A percentile compares a stretch with the other conserved stretches of the same genome.
These are phyloP conservation scores for Raddia distichophylla DNA, from an alignment of 176 grass and related monocot genomes.

Conservation along the genomic window DNA sequence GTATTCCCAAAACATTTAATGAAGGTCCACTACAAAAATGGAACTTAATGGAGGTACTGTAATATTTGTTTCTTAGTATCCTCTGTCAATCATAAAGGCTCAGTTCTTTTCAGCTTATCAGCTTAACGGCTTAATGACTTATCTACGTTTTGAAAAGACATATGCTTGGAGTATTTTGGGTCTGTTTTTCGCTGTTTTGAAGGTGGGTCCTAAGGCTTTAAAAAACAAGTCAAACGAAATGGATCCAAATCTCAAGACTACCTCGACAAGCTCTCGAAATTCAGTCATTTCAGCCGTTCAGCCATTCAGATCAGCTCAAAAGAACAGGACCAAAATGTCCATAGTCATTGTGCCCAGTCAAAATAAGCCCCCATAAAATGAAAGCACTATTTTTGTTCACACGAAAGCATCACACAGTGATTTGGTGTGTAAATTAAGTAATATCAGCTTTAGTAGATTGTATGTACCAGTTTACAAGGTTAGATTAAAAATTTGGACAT, in stretches of 20 bases:
- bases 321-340: no score
- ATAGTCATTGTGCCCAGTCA: background rate
- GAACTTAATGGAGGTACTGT: background rate
- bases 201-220: no score
- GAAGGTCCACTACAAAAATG: background rate
- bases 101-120: no score
- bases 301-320: no score
- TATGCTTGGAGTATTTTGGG: no score
- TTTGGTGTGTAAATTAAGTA: conserved; percentile 20
- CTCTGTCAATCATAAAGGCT: background rate
- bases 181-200: no score
- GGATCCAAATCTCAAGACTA: no score
- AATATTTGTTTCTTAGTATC: background rate
- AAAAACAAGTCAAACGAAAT: no score
- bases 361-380: background rate
- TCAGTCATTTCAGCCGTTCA: no score
- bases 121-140: no score
- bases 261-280: no score
- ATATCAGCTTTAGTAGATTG: conserved; percentile 1
- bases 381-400: background rate
- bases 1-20: background rate
- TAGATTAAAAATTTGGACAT: background rate
- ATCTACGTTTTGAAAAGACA: no score
- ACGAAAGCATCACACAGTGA: background rate
- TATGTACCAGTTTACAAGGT: background rate